These are phyloP conservation scores for Talinum fruticosum DNA, from an alignment of 148 eudicot species.

Conservation along the genomic window DNA sequence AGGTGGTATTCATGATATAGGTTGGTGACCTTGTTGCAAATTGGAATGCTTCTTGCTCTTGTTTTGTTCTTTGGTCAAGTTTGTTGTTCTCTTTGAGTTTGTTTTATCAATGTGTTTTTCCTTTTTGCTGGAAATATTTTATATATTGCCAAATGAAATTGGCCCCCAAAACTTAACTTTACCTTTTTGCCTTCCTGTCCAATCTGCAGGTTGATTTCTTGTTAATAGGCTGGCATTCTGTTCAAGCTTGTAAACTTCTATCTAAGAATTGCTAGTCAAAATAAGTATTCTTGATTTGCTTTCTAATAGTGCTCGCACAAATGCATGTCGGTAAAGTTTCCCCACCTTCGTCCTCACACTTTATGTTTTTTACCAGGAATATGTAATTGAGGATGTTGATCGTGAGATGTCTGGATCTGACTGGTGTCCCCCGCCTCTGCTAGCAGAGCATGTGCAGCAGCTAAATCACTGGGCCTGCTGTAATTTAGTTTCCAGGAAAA, in stretches of 20 bases:
- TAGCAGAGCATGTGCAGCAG: conserved; percentile 81
- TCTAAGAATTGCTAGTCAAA: background rate
- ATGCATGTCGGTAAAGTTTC: too few species aligned
- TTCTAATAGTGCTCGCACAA: background rate
- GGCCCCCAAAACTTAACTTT: background rate
- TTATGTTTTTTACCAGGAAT: conserved; percentile 48
- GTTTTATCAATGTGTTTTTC: background rate
- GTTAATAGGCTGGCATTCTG: background rate
- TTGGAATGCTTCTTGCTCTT: background rate
- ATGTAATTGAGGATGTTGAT: conserved; percentile 88
- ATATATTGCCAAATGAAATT: background rate
- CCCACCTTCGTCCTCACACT: background rate
- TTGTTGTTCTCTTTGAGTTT: background rate
- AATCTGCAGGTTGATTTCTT: background rate
- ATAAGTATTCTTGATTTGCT: background rate
- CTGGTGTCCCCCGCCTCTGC: conserved; percentile 85
- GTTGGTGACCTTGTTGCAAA: background rate
- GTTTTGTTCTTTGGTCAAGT: background rate
- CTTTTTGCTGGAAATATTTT: background rate
- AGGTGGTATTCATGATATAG: background rate
- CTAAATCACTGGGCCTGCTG: conserved; percentile 79
- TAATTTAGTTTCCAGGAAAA: conserved; percentile 17
- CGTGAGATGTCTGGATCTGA: conserved; percentile 60
- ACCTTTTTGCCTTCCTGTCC: background rate
- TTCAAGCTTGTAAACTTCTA: background rate